A percentile compares a stretch with the other conserved stretches of the same genome.
These are phyloP conservation scores for Ophiocordyceps australis DNA, from an alignment of 2,329 filamentous ascomycete species.

Conservation along the genomic window DNA sequence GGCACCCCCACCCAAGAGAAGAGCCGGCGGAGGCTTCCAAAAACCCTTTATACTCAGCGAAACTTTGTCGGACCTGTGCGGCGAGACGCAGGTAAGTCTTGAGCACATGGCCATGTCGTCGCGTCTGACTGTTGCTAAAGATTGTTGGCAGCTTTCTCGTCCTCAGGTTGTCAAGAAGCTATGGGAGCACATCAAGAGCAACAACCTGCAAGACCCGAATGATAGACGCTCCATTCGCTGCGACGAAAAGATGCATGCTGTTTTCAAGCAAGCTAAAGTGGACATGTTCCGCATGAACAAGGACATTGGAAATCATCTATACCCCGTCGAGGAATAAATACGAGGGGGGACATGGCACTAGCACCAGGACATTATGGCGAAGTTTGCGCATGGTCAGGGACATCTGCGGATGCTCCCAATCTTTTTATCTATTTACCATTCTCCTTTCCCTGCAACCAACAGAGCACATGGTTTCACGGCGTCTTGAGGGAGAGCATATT, in stretches of 20 bases:
- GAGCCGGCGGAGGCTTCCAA: slow-evolving; percentile 85
- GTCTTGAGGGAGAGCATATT: no score
- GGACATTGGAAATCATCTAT: slow-evolving; percentile 75
- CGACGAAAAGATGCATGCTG: slow-evolving; percentile 76
- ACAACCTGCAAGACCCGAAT: slow-evolving; percentile 73
- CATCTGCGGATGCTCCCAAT: no score
- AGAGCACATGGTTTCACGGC: no score
- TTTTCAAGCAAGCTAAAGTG: slow-evolving; percentile 81
- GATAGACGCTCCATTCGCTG: slow-evolving; percentile 90
- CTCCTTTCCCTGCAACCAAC: no score
- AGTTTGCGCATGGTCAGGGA: no score
- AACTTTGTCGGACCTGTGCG: slow-evolving; percentile 50
- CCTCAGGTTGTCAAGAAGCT: slow-evolving; percentile 93
- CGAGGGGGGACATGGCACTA: no score
- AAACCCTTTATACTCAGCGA: slow-evolving; percentile 62
- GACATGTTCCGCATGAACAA: slow-evolving; percentile 99
- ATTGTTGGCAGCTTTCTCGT: slow-evolving; percentile 73
- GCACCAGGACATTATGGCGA: no score
- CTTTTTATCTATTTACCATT: no score
- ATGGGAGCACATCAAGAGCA: slow-evolving; percentile 85
- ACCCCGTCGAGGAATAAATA: slow-evolving; percentile 70
- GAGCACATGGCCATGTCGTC: background rate
- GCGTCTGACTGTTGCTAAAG: no score
- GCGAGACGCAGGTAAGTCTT: slow-evolving; percentile 44
- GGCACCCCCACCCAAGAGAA: slow-evolving; percentile 48